These are phyloP conservation scores for Anaeramoeba flamelloides DNA, from an alignment of 78 protist genomes.

Conservation along the genomic window DNA sequence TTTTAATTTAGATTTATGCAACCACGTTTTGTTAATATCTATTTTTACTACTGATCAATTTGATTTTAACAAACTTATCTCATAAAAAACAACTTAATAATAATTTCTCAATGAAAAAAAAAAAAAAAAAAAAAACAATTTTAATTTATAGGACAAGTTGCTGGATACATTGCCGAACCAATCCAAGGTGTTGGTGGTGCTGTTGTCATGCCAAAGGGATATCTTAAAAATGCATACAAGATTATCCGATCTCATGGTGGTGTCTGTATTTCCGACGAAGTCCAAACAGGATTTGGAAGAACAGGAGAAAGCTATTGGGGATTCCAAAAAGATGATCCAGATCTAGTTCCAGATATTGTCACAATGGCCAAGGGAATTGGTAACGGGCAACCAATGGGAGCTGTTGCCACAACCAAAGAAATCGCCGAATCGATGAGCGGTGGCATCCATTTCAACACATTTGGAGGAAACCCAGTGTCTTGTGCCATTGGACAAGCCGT, in stretches of 20 bases:
- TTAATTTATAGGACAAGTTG: slow-evolving; percentile 7
- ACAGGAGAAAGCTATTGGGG: slow-evolving; percentile 41
- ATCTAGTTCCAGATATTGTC: slow-evolving; percentile 43
- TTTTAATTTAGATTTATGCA: no score
- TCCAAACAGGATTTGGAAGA: slow-evolving; percentile 60
- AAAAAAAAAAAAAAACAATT: no score
- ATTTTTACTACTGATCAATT: no score
- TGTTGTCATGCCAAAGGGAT: slow-evolving; percentile 29
- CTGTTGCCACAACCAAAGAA: slow-evolving; percentile 29
- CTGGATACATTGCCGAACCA: slow-evolving; percentile 32
- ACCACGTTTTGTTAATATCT: no score
- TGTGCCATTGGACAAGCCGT: slow-evolving; percentile 46
- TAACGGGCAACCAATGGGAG: slow-evolving; percentile 58
- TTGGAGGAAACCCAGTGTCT: slow-evolving; percentile 55
- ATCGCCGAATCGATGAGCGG: slow-evolving; percentile 25
- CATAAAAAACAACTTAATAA: no score
- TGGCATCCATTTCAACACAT: slow-evolving; percentile 50
- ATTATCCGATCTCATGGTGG: slow-evolving; percentile 43
- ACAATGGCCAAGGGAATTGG: slow-evolving; percentile 54
- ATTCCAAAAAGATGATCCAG: slow-evolving; percentile 29
- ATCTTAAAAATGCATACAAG: slow-evolving; percentile 15
- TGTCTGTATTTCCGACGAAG: slow-evolving; percentile 62
- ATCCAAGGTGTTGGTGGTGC: slow-evolving; percentile 35
- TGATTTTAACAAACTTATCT: no score
- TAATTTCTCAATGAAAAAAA: no score